phyloP scores from a whole-genome alignment of 495 filamentous ascomycete genomes.

The Collariella sp. region DNA sequence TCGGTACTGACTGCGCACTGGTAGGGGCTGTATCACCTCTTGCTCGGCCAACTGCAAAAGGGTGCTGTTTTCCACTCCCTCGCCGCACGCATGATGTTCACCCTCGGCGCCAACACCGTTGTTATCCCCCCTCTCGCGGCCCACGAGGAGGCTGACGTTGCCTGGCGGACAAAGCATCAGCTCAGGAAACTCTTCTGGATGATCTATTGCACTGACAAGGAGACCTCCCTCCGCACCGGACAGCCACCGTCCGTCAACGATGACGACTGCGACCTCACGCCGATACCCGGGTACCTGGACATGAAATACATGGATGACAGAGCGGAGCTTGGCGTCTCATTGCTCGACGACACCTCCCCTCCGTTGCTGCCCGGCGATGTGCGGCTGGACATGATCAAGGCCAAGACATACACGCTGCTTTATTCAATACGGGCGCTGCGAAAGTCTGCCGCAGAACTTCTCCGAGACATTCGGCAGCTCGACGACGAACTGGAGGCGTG shows the following conservation, averaged over 20 bases:
- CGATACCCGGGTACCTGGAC: slow-evolving; percentile 39
- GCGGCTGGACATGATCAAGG: slow-evolving; percentile 43
- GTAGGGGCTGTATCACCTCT: slow-evolving; percentile 37
- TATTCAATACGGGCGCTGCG: slow-evolving; percentile 40
- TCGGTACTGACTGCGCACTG: background rate
- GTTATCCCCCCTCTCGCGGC: slow-evolving; percentile 6
- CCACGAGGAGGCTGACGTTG: background rate
- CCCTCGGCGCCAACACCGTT: slow-evolving; percentile 38
- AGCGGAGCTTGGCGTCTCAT: slow-evolving; percentile 3
- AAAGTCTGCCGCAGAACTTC: slow-evolving; percentile 45
- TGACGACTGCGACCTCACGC: slow-evolving; percentile 46
- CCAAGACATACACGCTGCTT: slow-evolving; percentile 38
- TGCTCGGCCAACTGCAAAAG: slow-evolving; percentile 40
- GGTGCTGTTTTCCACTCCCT: slow-evolving; percentile 36
- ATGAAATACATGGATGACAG: slow-evolving; percentile 22
- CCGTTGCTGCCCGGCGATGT: slow-evolving; percentile 43
- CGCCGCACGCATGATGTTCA: slow-evolving; percentile 39
- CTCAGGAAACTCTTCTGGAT: slow-evolving; percentile 48
- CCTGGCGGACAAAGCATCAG: slow-evolving; percentile 16
- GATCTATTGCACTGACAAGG: slow-evolving; percentile 45
- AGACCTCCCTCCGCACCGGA: slow-evolving; percentile 42
- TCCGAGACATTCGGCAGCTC: slow-evolving; percentile 45
- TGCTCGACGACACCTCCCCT: slow-evolving; percentile 19
- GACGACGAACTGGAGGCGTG: slow-evolving; percentile 46
- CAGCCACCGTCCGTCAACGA: slow-evolving; percentile 45